Percentiles rank a stretch among this genome's conserved stretches.
Evolutionary conservation across 2,329 filamentous ascomycete genomes (phyloP).

Genomic region (Atkinsonella texensis): DNA sequence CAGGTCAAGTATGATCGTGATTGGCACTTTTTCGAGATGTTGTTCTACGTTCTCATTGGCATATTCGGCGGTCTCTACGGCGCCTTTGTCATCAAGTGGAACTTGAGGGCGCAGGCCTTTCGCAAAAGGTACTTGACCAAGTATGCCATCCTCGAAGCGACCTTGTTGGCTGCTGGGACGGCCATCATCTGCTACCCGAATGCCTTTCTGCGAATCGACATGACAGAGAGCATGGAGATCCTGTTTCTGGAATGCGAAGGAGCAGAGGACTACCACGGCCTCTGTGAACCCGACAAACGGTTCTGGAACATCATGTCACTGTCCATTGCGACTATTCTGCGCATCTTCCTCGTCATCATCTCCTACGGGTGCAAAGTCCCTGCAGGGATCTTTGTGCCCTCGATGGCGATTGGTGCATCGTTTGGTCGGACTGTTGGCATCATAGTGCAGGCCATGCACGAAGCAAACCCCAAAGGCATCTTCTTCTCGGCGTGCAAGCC

Average conservation of each 20-base stretch:
- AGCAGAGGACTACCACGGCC: conserved; percentile 73
- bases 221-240: conserved; percentile 99
- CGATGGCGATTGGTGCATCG: conserved; percentile 91
- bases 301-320: conserved; percentile 71
- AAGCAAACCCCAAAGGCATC: conserved; percentile 65
- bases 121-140: conserved; percentile 81
- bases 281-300: conserved; percentile 71
- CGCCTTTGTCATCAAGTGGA: conserved; percentile 97
- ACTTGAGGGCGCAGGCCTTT: conserved; percentile 80
- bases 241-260: conserved; percentile 89
- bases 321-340: conserved; percentile 64
- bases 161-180: conserved; percentile 68
- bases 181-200: conserved; percentile 96
- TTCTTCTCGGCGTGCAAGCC: conserved; percentile 87
- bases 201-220: conserved; percentile 88
- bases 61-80: conserved; percentile 92
- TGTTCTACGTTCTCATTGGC: conserved; percentile 87
- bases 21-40: conserved; percentile 94
- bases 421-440: conserved; percentile 94
- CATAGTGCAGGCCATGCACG: conserved; percentile 78
- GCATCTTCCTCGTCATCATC: conserved; percentile 78
- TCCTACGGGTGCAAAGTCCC: conserved; percentile 98
- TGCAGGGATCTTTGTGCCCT: conserved; percentile 94
- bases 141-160: conserved; percentile 79
- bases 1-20: conserved; percentile 89